phyloP scores from a whole-genome alignment of 1,284 basidiomycete genomes.

The Puccinia polysora region DNA sequence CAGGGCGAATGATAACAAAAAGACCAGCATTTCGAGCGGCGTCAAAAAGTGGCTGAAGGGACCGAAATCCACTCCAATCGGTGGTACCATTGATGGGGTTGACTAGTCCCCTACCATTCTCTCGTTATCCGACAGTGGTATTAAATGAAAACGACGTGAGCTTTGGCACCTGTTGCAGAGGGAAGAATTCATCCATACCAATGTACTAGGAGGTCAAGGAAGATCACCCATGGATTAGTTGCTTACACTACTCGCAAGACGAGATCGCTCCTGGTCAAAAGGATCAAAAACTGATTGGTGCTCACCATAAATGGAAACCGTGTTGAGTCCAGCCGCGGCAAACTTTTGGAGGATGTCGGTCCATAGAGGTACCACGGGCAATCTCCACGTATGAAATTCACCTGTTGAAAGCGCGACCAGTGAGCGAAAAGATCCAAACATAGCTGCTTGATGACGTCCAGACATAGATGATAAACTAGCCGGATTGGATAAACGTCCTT shows the following conservation, averaged over 20 bases:
- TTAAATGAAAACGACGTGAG: background rate
- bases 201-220: background rate
- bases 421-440: background rate
- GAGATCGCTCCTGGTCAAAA: too few relatives aligned
- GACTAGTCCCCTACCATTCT: slow-evolving; percentile 33
- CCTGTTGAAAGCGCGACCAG: background rate
- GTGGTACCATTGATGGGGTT: slow-evolving; percentile 35
- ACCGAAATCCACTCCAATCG: slow-evolving; percentile 36
- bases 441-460: background rate
- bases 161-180: background rate
- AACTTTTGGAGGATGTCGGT: slow-evolving; percentile 73
- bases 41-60: slow-evolving; percentile 38
- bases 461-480: background rate
- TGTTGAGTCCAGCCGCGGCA: slow-evolving; percentile 73
- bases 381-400: slow-evolving; percentile 75
- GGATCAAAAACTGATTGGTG: background rate
- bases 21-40: slow-evolving; percentile 33
- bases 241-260: too few relatives aligned
- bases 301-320: slow-evolving; percentile 38
- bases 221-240: background rate
- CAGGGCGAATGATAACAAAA: slow-evolving; percentile 39
- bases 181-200: background rate
- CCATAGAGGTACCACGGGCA: slow-evolving; percentile 74
- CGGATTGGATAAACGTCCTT: slow-evolving; percentile 57
- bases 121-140: background rate